Percentiles rank a stretch among this genome's conserved stretches.
Evolutionary conservation across 441 rosid species (phyloP).

Genomic region (Bruguiera hainesii): DNA sequence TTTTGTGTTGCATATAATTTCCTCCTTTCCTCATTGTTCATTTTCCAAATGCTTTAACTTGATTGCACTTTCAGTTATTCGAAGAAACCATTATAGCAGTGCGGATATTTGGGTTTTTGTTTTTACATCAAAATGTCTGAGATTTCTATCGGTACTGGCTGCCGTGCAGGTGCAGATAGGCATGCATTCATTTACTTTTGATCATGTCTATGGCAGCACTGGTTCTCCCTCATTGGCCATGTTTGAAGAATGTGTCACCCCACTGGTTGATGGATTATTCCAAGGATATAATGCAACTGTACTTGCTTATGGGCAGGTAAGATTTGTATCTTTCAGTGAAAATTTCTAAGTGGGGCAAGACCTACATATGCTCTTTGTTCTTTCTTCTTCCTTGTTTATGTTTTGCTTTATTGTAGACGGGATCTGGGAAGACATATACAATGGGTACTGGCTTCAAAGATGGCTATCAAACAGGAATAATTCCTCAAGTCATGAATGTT

Average conservation of each 20-base stretch:
- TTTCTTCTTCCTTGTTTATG: conserved; percentile 15
- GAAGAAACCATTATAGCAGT: neutral
- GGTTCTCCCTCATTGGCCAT: conserved; percentile 69
- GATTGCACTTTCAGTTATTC: no score
- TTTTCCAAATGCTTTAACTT: no score
- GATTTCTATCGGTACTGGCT: conserved; percentile 9
- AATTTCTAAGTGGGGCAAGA: conserved; percentile 8
- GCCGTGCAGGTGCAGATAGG: conserved; percentile 84
- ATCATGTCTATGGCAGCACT: conserved; percentile 90
- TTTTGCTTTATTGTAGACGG: conserved; percentile 62
- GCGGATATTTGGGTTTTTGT: neutral
- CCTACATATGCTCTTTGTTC: neutral
- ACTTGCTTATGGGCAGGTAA: conserved; percentile 98
- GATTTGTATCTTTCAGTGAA: conserved; percentile 4
- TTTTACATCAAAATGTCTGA: neutral
- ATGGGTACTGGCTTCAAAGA: conserved; percentile 97
- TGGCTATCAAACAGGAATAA: conserved; percentile 65
- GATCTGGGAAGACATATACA: conserved; percentile 98
- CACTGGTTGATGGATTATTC: conserved; percentile 93
- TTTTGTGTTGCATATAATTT: no score
- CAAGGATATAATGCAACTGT: conserved; percentile 99
- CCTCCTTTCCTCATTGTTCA: no score
- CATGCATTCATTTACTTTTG: conserved; percentile 90
- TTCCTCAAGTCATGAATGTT: conserved; percentile 87
- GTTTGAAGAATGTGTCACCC: conserved; percentile 80